Evolutionary conservation across 768 basidiomycete species (phyloP).

Genomic region (Filobasidium floriforme): DNA sequence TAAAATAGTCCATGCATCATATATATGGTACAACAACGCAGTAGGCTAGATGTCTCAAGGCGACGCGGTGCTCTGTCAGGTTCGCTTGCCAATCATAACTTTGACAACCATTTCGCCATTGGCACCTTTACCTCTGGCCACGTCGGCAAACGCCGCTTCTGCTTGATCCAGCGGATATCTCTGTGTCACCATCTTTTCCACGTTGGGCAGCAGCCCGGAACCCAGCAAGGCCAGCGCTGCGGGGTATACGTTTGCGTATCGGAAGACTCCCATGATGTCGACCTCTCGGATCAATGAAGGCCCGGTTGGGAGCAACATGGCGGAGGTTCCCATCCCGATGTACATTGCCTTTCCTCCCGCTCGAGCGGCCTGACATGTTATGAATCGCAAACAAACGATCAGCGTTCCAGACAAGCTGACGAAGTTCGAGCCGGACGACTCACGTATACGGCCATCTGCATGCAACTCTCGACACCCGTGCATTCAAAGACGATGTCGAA

Average conservation of each 20-base stretch:
- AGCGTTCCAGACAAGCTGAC: conserved; percentile 5
- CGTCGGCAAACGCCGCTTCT: conserved; percentile 69
- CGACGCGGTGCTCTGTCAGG: neutral
- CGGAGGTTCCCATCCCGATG: conserved; percentile 89
- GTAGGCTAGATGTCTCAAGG: too few relatives aligned
- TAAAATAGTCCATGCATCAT: too few relatives aligned
- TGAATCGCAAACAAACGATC: conserved; percentile 18
- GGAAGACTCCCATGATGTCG: conserved; percentile 80
- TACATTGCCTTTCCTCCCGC: conserved; percentile 86
- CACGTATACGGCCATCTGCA: conserved; percentile 84
- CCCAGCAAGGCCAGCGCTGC: conserved; percentile 73
- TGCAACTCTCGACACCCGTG: conserved; percentile 83
- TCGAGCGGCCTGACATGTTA: conserved; percentile 56
- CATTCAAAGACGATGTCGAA: conserved; percentile 93
- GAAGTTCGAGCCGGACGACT: conserved; percentile 42
- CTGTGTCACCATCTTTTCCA: conserved; percentile 61
- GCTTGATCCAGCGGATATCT: conserved; percentile 55
- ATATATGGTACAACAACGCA: too few relatives aligned
- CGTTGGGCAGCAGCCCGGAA: conserved; percentile 58
- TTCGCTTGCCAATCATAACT: conserved; percentile 60
- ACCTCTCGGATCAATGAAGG: conserved; percentile 79
- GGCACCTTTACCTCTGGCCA: conserved; percentile 69
- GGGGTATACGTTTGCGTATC: conserved; percentile 79
- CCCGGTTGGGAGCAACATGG: conserved; percentile 72
- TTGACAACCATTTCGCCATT: conserved; percentile 78